phyloP scores from a whole-genome alignment of 163 green algal species.

The Trebouxia gelatinosa region DNA sequence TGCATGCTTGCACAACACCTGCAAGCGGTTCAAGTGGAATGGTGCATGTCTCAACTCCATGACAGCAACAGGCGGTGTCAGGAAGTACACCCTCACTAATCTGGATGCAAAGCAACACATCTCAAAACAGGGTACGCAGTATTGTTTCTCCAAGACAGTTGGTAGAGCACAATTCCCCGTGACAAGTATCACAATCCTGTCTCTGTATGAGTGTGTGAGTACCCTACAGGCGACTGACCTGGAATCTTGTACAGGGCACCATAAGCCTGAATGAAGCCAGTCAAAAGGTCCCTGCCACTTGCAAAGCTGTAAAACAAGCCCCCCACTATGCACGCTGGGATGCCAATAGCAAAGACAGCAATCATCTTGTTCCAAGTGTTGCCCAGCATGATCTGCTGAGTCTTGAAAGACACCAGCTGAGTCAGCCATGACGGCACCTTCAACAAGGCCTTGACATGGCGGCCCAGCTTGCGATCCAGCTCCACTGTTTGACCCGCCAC shows the following conservation, averaged over 20 bases:
- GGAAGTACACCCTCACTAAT: neutral
- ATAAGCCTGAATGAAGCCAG: constrained; percentile 38
- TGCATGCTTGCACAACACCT: too few species aligned
- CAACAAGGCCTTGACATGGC: neutral
- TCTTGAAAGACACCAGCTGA: constrained; percentile 29
- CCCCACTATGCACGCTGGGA: constrained; percentile 35
- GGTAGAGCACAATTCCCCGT: too few species aligned
- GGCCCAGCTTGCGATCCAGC: constrained; percentile 5
- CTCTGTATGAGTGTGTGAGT: neutral
- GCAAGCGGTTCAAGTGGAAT: too few species aligned
- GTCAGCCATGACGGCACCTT: neutral
- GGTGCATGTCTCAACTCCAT: neutral
- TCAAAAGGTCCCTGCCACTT: constrained; percentile 28
- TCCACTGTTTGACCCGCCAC: too few species aligned
- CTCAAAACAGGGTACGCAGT: too few species aligned
- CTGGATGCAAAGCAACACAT: too few species aligned
- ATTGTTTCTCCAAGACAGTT: too few species aligned
- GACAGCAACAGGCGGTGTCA: neutral
- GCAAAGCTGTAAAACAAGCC: constrained; percentile 35
- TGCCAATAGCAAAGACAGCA: constrained; percentile 37
- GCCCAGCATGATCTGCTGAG: constrained; percentile 38
- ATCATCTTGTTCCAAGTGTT: constrained; percentile 37
- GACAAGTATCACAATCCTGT: neutral
- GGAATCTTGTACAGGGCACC: constrained; percentile 46
- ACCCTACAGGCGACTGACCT: neutral